phyloP scores from a whole-genome alignment of 495 filamentous ascomycete genomes.

The Bacidia gigantensis region DNA sequence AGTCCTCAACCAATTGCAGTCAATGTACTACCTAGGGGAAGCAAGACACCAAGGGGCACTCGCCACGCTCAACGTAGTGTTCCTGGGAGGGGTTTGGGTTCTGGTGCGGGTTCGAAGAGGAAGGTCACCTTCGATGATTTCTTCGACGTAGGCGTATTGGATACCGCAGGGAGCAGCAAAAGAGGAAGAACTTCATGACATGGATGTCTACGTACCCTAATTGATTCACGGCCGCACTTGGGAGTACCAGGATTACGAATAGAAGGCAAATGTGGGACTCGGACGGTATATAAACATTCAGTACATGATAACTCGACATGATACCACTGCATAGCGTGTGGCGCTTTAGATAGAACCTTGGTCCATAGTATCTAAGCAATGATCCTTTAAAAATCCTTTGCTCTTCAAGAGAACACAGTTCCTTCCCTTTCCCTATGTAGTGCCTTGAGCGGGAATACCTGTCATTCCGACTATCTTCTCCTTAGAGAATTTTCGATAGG shows the following conservation, averaged over 20 bases:
- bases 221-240: background rate
- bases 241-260: background rate
- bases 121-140: conserved; percentile 64
- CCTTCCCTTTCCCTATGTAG: too few relatives aligned
- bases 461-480: too few relatives aligned
- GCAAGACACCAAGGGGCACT: conserved; percentile 38
- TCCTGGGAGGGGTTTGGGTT: conserved; percentile 33
- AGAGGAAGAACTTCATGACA: conserved; percentile 34
- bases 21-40: conserved; percentile 37
- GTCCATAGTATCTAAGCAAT: too few relatives aligned
- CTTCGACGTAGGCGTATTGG: conserved; percentile 64
- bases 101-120: conserved; percentile 61
- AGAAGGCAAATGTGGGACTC: background rate
- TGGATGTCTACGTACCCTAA: background rate
- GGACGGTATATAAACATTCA: background rate
- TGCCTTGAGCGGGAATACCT: too few relatives aligned
- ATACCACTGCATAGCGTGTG: background rate
- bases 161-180: conserved; percentile 54
- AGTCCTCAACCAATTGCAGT: conserved; percentile 32
- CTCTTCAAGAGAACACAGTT: too few relatives aligned
- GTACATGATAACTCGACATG: background rate
- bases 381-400: too few relatives aligned
- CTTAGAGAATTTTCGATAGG: too few relatives aligned
- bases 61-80: conserved; percentile 31
- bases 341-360: background rate